phyloP scores from a whole-genome alignment of 2,329 filamentous ascomycete genomes.

The Fusarium sarcochroum region DNA sequence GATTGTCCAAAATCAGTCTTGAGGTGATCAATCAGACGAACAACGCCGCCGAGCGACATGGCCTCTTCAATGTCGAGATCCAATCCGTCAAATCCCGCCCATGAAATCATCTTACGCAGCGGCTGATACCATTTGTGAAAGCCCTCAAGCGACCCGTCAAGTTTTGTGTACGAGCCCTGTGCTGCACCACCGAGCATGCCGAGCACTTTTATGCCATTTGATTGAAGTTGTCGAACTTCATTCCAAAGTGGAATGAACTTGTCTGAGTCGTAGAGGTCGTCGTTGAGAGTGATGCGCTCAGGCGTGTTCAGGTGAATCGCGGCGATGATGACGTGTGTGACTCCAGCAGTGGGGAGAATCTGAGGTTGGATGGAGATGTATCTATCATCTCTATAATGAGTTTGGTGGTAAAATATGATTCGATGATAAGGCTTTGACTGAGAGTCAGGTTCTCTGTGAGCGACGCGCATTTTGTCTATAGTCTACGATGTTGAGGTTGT shows the following conservation, averaged over 20 bases:
- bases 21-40: constrained; percentile 75
- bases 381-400: constrained; percentile 56
- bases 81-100: constrained; percentile 74
- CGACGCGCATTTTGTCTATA: constrained; percentile 23
- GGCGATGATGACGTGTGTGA: constrained; percentile 85
- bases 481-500: constrained; percentile 1
- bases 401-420: constrained; percentile 66
- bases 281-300: constrained; percentile 80
- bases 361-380: constrained; percentile 67
- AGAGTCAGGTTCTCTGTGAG: neutral
- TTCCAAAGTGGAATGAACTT: constrained; percentile 81
- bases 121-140: constrained; percentile 83
- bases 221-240: constrained; percentile 79
- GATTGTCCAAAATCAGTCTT: constrained; percentile 74
- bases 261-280: constrained; percentile 75
- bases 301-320: constrained; percentile 82
- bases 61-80: constrained; percentile 84
- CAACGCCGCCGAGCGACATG: constrained; percentile 75
- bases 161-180: constrained; percentile 73
- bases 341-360: constrained; percentile 57
- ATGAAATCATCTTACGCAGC: constrained; percentile 72
- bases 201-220: constrained; percentile 80
- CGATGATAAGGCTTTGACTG: constrained; percentile 44
- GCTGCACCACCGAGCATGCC: constrained; percentile 90
- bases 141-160: constrained; percentile 67